phyloP scores from a whole-genome alignment of 495 filamentous ascomycete species.

The Tuber melanosporum region DNA sequence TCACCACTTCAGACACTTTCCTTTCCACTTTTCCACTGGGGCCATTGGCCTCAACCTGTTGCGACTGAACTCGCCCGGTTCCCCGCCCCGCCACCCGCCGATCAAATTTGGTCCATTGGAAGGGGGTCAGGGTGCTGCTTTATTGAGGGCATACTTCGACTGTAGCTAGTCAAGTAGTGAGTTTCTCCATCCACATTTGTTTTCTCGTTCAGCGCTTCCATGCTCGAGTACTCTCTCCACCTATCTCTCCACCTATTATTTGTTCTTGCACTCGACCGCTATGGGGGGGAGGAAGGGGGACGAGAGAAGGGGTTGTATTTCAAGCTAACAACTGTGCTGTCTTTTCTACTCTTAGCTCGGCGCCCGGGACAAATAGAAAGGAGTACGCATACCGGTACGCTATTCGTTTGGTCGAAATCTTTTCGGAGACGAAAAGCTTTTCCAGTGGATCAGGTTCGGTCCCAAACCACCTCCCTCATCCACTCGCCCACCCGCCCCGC shows the following conservation, averaged over 20 bases:
- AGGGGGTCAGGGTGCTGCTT: neutral
- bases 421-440: neutral
- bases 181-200: neutral
- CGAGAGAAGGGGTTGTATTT: neutral
- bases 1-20: constrained; percentile 31
- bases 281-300: neutral
- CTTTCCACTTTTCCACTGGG: constrained; percentile 21
- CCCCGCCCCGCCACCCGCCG: neutral
- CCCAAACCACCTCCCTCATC: neutral
- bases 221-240: neutral
- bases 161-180: neutral
- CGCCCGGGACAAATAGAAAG: neutral
- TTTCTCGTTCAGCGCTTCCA: neutral
- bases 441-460: neutral
- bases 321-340: neutral
- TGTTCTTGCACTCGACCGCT: neutral
- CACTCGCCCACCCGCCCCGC: neutral
- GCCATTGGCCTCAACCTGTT: constrained; percentile 34
- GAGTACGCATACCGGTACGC: neutral
- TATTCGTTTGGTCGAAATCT: neutral
- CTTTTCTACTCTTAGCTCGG: neutral
- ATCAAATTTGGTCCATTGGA: neutral
- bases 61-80: constrained; percentile 30
- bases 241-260: neutral
- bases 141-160: neutral